Evolutionary conservation across 2,329 filamentous ascomycete genomes (phyloP), one percentile per base, ranked within the genome.

Genomic region (Beauveria sp.): DNA sequence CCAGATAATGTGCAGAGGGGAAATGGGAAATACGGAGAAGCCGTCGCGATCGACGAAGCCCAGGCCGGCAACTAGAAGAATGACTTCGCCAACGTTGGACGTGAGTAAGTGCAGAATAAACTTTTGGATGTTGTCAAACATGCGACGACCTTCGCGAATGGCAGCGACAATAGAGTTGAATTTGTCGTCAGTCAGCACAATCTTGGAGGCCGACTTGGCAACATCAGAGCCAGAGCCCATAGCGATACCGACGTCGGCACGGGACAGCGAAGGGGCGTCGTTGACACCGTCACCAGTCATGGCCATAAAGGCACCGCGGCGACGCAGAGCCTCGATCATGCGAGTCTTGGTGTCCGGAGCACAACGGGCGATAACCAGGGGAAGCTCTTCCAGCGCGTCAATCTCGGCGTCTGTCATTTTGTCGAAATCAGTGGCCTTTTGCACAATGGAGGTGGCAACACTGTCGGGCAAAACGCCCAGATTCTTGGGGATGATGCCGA

Each of bases 211-310:
- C 49, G 88, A 89, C 73, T 95, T 96, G 64, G 91, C 91, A 7
- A 96, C 91, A 67, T 95, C 91, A 12, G 87, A 91, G 1, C 91
- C 91, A 16, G 88, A 87, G n/a, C 91, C 91, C 91, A 96, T 96
- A 60, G 90, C 90, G 66, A 95, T 96, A 65, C 90, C 91, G 6
- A 96, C 90, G 69, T 96, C 91, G 2, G 90, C 88, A 50, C 85
- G 83, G 67, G 90, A 90, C 40, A 96, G 80, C 5, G 89, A 91
- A 0, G 91, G 91, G 2, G 89, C 89, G 70, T 96, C 91, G 70
- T 96, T 96, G 64, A 95, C 91, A 52, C 91, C 91, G 67, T 96
- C 91, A 62, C 91, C 91, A 20, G 90, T 95, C 90, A 96, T 95
- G 63, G 90, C 90, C 72, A 88, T 90, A 73, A 89, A 93, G 22